Evolutionary conservation across 768 basidiomycete genomes (phyloP).

Genomic region (Tricholoma hemisulphureum): DNA sequence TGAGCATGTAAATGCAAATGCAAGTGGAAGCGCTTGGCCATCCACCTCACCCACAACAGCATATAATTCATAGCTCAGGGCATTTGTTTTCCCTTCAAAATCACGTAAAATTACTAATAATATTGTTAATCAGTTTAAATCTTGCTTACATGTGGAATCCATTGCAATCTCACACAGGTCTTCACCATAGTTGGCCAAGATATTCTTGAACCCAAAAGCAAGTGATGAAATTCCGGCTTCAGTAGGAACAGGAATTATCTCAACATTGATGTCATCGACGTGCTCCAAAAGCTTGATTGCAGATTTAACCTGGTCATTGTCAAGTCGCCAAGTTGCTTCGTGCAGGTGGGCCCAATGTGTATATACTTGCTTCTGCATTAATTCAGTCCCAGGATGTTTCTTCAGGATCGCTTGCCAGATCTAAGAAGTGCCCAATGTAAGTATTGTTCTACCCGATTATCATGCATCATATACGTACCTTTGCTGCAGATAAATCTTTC

Average conservation of each 20-base stretch:
- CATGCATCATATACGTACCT: not conserved
- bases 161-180: conserved; percentile 1
- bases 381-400: not conserved
- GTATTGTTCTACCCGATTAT: not conserved
- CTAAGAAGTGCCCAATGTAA: not conserved
- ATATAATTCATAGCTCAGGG: conserved; percentile 1
- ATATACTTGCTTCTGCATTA: conserved; percentile 5
- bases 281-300: not conserved
- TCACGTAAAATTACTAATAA: too few species aligned
- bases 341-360: too few species aligned
- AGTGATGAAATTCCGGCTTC: conserved; percentile 3
- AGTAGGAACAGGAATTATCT: not conserved
- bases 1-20: too few species aligned
- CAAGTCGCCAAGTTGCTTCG: too few species aligned
- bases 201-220: not conserved
- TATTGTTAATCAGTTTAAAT: not conserved
- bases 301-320: too few species aligned
- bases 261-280: not conserved
- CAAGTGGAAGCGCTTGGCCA: conserved; percentile 1
- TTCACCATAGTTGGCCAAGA: not conserved
- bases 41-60: not conserved
- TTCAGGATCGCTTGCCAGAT: conserved; percentile 1
- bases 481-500: not conserved
- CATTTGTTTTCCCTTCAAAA: conserved; percentile 1
- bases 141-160: not conserved